Evolutionary conservation across 2,329 filamentous ascomycete genomes (phyloP), one percentile per base, ranked within the genome.

Genomic region (Microsporum ferrugineum): DNA sequence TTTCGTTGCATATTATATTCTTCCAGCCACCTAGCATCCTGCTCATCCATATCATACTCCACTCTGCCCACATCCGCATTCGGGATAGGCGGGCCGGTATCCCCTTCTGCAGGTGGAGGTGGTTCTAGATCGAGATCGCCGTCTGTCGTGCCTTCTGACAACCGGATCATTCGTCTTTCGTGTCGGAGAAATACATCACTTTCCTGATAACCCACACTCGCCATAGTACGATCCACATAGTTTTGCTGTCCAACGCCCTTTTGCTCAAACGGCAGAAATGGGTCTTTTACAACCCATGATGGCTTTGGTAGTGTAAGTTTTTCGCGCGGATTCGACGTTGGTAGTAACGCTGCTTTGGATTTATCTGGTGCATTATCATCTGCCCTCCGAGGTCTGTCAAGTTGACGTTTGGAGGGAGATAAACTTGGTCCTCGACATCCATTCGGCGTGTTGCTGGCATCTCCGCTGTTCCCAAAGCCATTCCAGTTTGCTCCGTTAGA

Each of bases 41-140:
- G 94, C 75, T 99, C 94, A 70, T 99, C 94, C 94, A 99, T 99
- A 73, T 99, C 94, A 72, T 99, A 99, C 72, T 99, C 94, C 23
- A 99, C 94, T 61, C 89, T 86, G 10, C 90, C 89, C 43, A 95
- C 82, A 17, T 78, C 78, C 59, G 76, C 77, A 39, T 75, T 75
- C 3, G 78, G 76, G 43, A 78, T 75, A 34, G 77, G 73, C n/a
- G 27, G 17, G 29, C 49, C 49, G 12, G 51, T n/a, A 53, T 88
- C 86, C 6, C 80, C 82, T 57, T 88, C 87, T 17, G 77, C 77
- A 64, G 81, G 83, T 17, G 80, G 70, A 23, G 77, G 75, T 29
- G 79, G 75, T 58, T 75, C 79, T 57, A 84, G 72, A 63, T 84
- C 83, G 23, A 86, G 74, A 65, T 87, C 84, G 67, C 87, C 84